A percentile compares a stretch with the other conserved stretches of the same genome.
Evolutionary conservation across 2,329 filamentous ascomycete genomes (phyloP).

Genomic region (Beauveria sp.): DNA sequence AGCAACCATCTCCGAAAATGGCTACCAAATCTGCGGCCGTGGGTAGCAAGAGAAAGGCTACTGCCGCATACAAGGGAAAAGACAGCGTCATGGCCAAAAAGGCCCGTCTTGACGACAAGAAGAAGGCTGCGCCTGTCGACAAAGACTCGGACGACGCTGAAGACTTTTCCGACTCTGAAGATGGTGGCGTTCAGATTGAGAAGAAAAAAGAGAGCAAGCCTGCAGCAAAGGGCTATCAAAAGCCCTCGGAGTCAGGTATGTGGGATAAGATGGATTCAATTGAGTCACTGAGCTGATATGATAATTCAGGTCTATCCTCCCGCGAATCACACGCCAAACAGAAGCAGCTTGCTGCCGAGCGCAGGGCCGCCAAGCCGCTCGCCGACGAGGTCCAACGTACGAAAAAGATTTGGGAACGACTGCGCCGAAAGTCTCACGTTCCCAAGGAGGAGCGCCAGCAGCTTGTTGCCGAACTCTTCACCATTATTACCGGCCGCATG

Average conservation of each 20-base stretch:
- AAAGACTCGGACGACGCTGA: conserved; percentile 29
- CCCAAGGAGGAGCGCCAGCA: conserved; percentile 80
- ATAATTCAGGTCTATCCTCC: conserved; percentile 50
- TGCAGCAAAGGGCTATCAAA: conserved; percentile 25
- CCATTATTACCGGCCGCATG: conserved; percentile 82
- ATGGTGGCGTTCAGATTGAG: conserved; percentile 43
- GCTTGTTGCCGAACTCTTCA: conserved; percentile 82
- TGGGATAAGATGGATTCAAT: conserved; percentile 6
- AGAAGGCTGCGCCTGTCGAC: conserved; percentile 21
- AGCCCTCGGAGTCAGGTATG: conserved; percentile 36
- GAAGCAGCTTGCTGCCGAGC: conserved; percentile 77
- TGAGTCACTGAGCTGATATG: conserved; percentile 10
- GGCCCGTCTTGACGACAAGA: conserved; percentile 32
- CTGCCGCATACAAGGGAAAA: conserved; percentile 34
- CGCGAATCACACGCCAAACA: conserved; percentile 90
- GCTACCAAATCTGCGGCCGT: conserved; percentile 38
- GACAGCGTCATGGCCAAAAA: conserved; percentile 43
- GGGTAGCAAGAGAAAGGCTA: conserved; percentile 51
- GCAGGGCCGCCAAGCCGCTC: conserved; percentile 87
- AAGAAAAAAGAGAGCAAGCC: conserved; percentile 29
- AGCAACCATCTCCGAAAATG: conserved; percentile 29
- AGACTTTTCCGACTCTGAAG: conserved; percentile 43
- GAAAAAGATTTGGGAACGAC: conserved; percentile 94
- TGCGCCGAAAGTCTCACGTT: conserved; percentile 89
- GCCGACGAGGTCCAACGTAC: conserved; percentile 80